Evolutionary conservation across 306 rosid species (phyloP), one percentile per base, ranked within the genome.

Genomic region (Dryas alaskensis): DNA sequence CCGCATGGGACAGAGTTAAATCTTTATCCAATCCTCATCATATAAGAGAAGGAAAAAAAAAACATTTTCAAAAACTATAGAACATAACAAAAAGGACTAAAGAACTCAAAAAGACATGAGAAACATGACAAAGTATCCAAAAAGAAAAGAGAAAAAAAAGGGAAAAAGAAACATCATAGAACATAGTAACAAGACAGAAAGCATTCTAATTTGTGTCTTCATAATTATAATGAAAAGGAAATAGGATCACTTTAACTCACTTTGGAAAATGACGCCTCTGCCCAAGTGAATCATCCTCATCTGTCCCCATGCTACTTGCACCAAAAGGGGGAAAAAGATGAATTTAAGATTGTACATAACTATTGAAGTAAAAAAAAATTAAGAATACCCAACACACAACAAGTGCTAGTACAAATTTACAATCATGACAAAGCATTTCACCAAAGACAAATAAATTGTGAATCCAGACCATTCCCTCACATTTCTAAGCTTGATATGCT

Each of bases 211-310:
- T 54, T 59, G 69, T 39, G 57, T 79, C 27, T 60, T 61, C 57
- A 45, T 67, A 63, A 42, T 27, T 78, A 52, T 42, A 77, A 19
- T 10, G 37, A 65, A 69, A 62, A 61, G 57, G 47, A 70, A 55
- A 67, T 63, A 61, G 70, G 74, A 63, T 40, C 49, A 68, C 72
- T 45, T 73, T 75, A 67, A 87, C 98, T 89, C 82, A 89, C 97
- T 69, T 79, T 5, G 97, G 98, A 79, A 93, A 85, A 87, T 89
- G 90, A 73, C 37, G 79, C 79, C 86, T 83, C 78, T 40, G 78
- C 57, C 83, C 85, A 71, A 16, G 74, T 13, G 82, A 76, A 78
- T 81, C 67, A 53, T 79, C 86, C 60, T 43, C 93, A 49, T 78
- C 79, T 19, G 78, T 87, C 69, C 73, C 85, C 76, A 25, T 51